These are phyloP conservation scores for Penicillium bovifimosum DNA, from an alignment of 495 filamentous ascomycete species.

Conservation along the genomic window DNA sequence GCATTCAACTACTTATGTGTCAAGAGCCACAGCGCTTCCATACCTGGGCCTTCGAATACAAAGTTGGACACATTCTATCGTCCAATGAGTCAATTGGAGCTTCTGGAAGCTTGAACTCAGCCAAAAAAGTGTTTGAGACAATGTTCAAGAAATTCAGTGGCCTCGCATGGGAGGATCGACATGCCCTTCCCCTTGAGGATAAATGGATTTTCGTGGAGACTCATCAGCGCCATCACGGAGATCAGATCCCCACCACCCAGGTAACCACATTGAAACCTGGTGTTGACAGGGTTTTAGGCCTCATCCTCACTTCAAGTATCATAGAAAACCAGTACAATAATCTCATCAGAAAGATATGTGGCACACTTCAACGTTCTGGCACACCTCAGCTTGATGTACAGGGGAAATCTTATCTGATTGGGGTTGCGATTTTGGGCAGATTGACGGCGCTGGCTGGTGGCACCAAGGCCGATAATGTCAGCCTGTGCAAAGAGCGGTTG, in stretches of 20 bases:
- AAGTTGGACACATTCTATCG: neutral
- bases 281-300: neutral
- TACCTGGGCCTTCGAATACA: neutral
- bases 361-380: too few species aligned
- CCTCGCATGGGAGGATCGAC: conserved; percentile 7
- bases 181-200: neutral
- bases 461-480: neutral
- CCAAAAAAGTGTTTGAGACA: neutral
- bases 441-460: neutral
- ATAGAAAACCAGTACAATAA: neutral
- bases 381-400: neutral
- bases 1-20: conserved; percentile 9
- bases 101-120: neutral
- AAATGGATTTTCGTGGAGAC: conserved; percentile 1
- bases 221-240: neutral
- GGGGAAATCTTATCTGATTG: neutral
- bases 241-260: neutral
- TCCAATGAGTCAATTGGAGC: neutral
- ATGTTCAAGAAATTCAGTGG: conserved; percentile 1
- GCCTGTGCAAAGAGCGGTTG: neutral
- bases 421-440: neutral
- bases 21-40: neutral
- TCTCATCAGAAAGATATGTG: too few species aligned
- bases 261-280: neutral
- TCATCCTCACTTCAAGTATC: neutral